Conservation (phyloP, 352 stramenopile species). For the Globisporangium paddicum region DNA sequence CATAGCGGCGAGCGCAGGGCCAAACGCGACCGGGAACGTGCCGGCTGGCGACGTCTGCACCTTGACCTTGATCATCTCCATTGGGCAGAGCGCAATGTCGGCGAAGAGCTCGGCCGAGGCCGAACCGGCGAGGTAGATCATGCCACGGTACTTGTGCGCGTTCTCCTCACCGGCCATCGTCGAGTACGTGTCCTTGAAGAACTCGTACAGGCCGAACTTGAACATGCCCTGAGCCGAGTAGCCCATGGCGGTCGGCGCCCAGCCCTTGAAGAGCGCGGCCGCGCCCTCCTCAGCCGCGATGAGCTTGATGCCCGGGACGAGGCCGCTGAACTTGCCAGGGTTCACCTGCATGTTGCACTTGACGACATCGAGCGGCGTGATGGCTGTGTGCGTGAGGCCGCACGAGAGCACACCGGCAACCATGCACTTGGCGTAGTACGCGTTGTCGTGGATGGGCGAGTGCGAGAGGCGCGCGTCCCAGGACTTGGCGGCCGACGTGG, state of each 20-base stretch:
- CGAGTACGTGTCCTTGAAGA: slow-evolving; percentile 94
- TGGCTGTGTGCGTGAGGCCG: slow-evolving; percentile 90
- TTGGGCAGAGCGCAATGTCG: slow-evolving; percentile 91
- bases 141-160: slow-evolving; percentile 90
- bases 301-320: slow-evolving; percentile 77
- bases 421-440: slow-evolving; percentile 95
- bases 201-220: slow-evolving; percentile 95
- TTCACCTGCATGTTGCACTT: slow-evolving; percentile 96
- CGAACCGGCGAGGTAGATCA: slow-evolving; percentile 90
- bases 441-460: slow-evolving; percentile 78
- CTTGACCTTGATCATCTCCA: slow-evolving; percentile 96
- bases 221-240: slow-evolving; percentile 90
- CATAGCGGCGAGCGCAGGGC: slow-evolving; percentile 84
- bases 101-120: slow-evolving; percentile 94
- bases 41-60: slow-evolving; percentile 88
- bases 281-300: slow-evolving; percentile 87
- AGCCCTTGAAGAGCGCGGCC: slow-evolving; percentile 87
- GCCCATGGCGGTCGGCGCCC: slow-evolving; percentile 88
- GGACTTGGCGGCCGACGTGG: slow-evolving; percentile 66
- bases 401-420: slow-evolving; percentile 91
- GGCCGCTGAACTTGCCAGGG: slow-evolving; percentile 78
- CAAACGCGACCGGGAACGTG: slow-evolving; percentile 89
- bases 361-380: slow-evolving; percentile 92
- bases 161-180: slow-evolving; percentile 90
- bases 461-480: slow-evolving; percentile 83